Evolutionary conservation across 140 eudicot species (phyloP).

Genomic region (Senecio squalidus): DNA sequence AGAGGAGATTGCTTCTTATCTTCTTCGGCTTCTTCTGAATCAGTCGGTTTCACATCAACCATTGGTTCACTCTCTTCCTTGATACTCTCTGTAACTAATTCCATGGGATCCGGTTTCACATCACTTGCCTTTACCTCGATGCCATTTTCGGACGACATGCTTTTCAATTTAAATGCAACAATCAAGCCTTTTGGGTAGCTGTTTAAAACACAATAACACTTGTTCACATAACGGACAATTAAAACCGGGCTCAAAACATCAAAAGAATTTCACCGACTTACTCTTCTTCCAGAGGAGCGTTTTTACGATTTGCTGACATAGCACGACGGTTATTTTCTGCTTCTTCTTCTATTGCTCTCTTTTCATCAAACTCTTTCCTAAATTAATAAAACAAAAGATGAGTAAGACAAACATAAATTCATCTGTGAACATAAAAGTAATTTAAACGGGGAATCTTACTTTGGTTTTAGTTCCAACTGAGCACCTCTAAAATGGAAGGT

Average conservation of each 20-base stretch:
- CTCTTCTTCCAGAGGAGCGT: constrained; percentile 49
- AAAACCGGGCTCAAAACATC: no score
- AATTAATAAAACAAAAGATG: background rate
- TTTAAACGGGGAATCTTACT: constrained; percentile 55
- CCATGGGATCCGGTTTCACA: constrained; percentile 21
- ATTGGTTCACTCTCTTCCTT: constrained; percentile 28
- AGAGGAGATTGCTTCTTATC: no score
- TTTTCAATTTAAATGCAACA: constrained; percentile 77
- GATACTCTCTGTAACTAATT: constrained; percentile 15
- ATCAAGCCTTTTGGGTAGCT: constrained; percentile 85
- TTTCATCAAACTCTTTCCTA: constrained; percentile 84
- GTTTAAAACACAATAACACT: constrained; percentile 7
- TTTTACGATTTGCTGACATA: constrained; percentile 31
- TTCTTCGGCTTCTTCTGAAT: constrained; percentile 33
- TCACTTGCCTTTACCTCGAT: constrained; percentile 17
- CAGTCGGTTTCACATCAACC: constrained; percentile 32
- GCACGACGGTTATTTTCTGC: constrained; percentile 35
- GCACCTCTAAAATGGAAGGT: constrained; percentile 58
- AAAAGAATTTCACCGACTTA: no score
- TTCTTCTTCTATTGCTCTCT: constrained; percentile 68
- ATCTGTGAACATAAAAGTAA: background rate
- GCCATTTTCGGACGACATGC: constrained; percentile 26
- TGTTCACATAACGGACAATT: no score
- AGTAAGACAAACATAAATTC: background rate
- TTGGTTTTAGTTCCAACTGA: constrained; percentile 65